These are phyloP conservation scores for Eucalyptus marginata DNA, from an alignment of 345 rosid genomes.

Conservation along the genomic window DNA sequence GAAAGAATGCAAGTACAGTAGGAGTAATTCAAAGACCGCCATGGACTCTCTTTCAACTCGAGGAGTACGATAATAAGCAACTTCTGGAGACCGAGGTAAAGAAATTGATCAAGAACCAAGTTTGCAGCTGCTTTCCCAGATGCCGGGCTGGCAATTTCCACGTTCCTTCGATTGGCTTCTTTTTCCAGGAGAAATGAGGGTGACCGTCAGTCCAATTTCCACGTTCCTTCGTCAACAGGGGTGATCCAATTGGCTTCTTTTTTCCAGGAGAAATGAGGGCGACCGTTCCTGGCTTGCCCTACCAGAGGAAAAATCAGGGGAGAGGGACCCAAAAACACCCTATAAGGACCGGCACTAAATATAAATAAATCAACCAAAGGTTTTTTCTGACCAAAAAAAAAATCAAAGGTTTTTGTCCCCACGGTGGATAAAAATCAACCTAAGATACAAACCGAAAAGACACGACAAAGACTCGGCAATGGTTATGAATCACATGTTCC, in stretches of 20 bases:
- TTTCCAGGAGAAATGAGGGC: no score
- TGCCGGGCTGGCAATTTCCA: not conserved
- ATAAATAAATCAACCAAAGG: not conserved
- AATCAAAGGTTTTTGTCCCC: no score
- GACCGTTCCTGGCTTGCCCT: not conserved
- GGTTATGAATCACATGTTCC: not conserved
- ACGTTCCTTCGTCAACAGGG: not conserved
- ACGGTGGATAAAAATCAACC: no score
- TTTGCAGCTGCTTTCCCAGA: not conserved
- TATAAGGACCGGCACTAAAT: not conserved
- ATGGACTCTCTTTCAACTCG: not conserved
- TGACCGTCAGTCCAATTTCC: not conserved
- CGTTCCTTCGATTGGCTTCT: not conserved
- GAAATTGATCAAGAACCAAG: not conserved
- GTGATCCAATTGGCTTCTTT: no score
- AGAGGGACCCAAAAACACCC: accelerated
- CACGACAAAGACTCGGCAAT: not conserved
- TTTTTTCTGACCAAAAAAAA: not conserved
- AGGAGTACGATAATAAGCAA: not conserved
- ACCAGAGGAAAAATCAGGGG: not conserved
- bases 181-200: not conserved
- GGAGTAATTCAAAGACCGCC: not conserved
- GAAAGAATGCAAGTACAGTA: not conserved
- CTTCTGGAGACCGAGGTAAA: not conserved
- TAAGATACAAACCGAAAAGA: not conserved